Evolutionary conservation across 495 filamentous ascomycete species (phyloP).

Genomic region (Neurospora sp.): DNA sequence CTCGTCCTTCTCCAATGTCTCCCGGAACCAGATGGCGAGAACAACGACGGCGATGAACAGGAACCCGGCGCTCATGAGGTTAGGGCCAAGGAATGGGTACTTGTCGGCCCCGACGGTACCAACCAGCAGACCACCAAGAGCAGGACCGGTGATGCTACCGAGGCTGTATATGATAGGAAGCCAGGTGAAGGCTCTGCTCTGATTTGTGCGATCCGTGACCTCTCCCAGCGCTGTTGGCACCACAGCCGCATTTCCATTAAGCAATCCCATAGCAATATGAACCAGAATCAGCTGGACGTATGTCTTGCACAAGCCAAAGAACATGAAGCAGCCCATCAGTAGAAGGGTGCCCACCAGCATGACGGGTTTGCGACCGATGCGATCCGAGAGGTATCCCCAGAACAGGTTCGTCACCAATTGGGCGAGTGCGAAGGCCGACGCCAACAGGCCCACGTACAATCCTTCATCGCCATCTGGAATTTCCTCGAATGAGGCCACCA

Average conservation of each 20-base stretch:
- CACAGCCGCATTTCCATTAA: constrained; percentile 81
- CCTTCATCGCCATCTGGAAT: constrained; percentile 62
- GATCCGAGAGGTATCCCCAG: constrained; percentile 88
- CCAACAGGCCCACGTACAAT: constrained; percentile 81
- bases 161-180: constrained; percentile 88
- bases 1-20: constrained; percentile 71
- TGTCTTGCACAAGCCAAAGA: constrained; percentile 78
- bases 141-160: constrained; percentile 84
- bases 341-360: constrained; percentile 78
- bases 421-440: constrained; percentile 81
- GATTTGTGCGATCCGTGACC: constrained; percentile 89
- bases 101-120: constrained; percentile 38
- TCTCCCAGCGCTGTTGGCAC: constrained; percentile 91
- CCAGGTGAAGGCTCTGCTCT: constrained; percentile 83
- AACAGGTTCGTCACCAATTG: constrained; percentile 87
- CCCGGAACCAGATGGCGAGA: constrained; percentile 68
- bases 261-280: constrained; percentile 80
- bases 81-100: constrained; percentile 81
- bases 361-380: constrained; percentile 84
- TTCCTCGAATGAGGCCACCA: constrained; percentile 78
- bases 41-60: constrained; percentile 64
- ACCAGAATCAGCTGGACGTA: constrained; percentile 75
- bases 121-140: constrained; percentile 77
- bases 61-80: constrained; percentile 61
- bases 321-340: constrained; percentile 69